Evolutionary conservation across 345 rosid species (phyloP).

Genomic region (Tarenaya hassleriana): DNA sequence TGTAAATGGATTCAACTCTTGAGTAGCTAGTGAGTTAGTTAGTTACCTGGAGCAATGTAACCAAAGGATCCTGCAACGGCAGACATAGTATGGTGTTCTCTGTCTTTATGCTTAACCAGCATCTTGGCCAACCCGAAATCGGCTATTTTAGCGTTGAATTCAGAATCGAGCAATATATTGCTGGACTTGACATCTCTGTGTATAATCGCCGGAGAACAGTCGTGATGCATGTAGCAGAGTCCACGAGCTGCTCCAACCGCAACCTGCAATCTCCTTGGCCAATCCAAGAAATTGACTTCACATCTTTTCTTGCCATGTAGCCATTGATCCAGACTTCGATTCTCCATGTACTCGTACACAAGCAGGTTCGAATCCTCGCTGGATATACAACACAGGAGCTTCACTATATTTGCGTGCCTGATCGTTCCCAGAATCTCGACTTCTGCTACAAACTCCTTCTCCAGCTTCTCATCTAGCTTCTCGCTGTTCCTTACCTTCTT

Average conservation of each 20-base stretch:
- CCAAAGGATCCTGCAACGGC: slow-evolving; percentile 87
- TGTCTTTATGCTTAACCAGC: slow-evolving; percentile 42
- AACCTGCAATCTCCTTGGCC: slow-evolving; percentile 69
- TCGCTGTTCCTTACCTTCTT: slow-evolving; percentile 66
- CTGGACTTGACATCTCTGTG: slow-evolving; percentile 92
- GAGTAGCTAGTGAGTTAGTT: slow-evolving; percentile 1
- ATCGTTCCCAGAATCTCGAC: slow-evolving; percentile 70
- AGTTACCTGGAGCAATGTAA: slow-evolving; percentile 85
- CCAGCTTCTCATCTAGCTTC: slow-evolving; percentile 46
- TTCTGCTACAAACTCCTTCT: slow-evolving; percentile 74
- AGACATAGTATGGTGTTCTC: slow-evolving; percentile 69
- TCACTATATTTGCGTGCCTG: slow-evolving; percentile 78
- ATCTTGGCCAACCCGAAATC: slow-evolving; percentile 91
- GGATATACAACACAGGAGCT: slow-evolving; percentile 77
- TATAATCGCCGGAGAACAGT: slow-evolving; percentile 59
- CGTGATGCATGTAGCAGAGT: slow-evolving; percentile 86
- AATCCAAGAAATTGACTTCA: slow-evolving; percentile 31
- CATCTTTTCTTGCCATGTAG: slow-evolving; percentile 52
- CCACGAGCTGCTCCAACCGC: slow-evolving; percentile 87
- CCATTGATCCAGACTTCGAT: slow-evolving; percentile 81
- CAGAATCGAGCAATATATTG: slow-evolving; percentile 71
- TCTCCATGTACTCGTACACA: slow-evolving; percentile 88
- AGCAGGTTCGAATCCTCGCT: slow-evolving; percentile 80
- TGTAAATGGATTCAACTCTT: neutral
- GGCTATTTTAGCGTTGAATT: slow-evolving; percentile 67